Evolutionary conservation across 768 basidiomycete genomes (phyloP), one percentile per base, ranked within the genome.

Genomic region (Tricholomella constricta): DNA sequence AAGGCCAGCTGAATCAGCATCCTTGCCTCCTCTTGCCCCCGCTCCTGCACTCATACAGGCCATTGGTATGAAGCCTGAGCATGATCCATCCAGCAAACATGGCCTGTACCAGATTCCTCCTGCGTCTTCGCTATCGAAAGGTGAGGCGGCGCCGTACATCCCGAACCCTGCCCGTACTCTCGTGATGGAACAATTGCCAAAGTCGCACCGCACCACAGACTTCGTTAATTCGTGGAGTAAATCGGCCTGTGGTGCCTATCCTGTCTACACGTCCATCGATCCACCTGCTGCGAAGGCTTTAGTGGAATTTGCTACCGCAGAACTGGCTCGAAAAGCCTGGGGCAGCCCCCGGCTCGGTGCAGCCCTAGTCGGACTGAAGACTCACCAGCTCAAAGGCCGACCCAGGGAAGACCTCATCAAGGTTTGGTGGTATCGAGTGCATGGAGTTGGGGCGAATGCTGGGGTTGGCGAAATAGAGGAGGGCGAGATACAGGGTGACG

Each of bases 131-230:
- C 63, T 57, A 37, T 49, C 60, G 46, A 54, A 66, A 42, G 48
- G 50, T 55, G 59, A 58, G 56, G 42, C 17, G 23, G 59, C 57
- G 8, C 45, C 62, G 0, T 77, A 80, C 53, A 64, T 68, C 9
- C 80, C 81, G 36, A 76, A 78, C 56, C 77, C 77, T 5, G 68
- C 76, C 2, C 72, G 79, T 12, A 81, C 82, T 1, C 65, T 85
- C 25, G 79, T 85, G 22, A 75, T 85, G 67, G 81, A 84, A 56
- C 75, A 77, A 47, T 66, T 85, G 5, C 83, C 82, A 1, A 81
- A 79, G 54, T 62, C 71, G 3, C 70, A 75, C 57, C 77, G 81
- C 40, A 73, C 68, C 4, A 59, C 57, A 4, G 70, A 72, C 20
- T 82, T 72, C 58, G 65, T 79, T 29, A 69, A 69, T 35, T 61